A percentile compares a stretch with the other conserved stretches of the same genome.
Conservation (phyloP, 768 basidiomycete species). For the Boletus rubropictus region DNA sequence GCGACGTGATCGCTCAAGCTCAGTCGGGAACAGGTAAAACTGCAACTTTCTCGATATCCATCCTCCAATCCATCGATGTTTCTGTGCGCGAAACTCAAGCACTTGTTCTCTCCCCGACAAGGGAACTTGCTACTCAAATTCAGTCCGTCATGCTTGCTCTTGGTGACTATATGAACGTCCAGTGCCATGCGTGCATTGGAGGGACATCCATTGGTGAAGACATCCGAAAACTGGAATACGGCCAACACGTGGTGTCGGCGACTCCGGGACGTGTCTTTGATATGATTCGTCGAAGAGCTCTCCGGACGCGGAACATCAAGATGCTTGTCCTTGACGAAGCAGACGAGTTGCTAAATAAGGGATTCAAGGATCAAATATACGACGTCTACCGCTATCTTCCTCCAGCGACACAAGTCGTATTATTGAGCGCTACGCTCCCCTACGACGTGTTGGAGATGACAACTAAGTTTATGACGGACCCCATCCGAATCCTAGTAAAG, state of each 20-base stretch:
- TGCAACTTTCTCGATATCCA: slow-evolving; percentile 96
- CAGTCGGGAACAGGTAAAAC: slow-evolving; percentile 99
- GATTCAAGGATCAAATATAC: slow-evolving; percentile 99
- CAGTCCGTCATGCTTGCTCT: slow-evolving; percentile 94
- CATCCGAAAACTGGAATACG: slow-evolving; percentile 94
- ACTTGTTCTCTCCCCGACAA: slow-evolving; percentile 94
- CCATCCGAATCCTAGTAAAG: slow-evolving; percentile 96
- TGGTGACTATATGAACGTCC: slow-evolving; percentile 99
- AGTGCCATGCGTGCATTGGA: slow-evolving; percentile 97
- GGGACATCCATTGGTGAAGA: slow-evolving; percentile 97
- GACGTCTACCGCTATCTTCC: slow-evolving; percentile 98
- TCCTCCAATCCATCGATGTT: slow-evolving; percentile 96
- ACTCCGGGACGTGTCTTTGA: slow-evolving; percentile 98
- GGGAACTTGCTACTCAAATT: slow-evolving; percentile 98
- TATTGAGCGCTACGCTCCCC: slow-evolving; percentile 92
- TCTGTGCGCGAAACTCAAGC: slow-evolving; percentile 94
- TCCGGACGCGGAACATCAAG: slow-evolving; percentile 96
- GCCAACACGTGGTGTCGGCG: slow-evolving; percentile 95
- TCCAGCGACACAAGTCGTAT: slow-evolving; percentile 93
- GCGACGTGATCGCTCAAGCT: slow-evolving; percentile 98
- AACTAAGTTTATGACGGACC: slow-evolving; percentile 99
- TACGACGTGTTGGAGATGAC: slow-evolving; percentile 99
- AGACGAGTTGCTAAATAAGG: slow-evolving; percentile 94
- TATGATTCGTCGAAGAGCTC: slow-evolving; percentile 92
- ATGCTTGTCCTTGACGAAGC: slow-evolving; percentile 95